These are phyloP conservation scores for Sporothrix luriei DNA, from an alignment of 2,329 filamentous ascomycete species.

Conservation along the genomic window DNA sequence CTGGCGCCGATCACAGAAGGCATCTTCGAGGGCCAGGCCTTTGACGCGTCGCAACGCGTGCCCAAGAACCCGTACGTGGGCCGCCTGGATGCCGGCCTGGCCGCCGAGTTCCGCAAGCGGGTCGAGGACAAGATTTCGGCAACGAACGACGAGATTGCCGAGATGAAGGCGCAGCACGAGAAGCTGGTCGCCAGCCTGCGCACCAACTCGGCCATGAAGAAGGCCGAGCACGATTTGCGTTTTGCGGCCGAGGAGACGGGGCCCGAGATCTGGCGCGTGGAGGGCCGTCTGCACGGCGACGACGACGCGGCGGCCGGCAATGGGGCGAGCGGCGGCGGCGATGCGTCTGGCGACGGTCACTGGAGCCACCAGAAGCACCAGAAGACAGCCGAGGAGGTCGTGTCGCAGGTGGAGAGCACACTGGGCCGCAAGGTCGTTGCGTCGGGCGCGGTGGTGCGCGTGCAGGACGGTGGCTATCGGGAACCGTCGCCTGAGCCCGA, in stretches of 20 bases:
- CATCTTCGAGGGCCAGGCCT: constrained; percentile 70
- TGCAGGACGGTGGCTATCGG: constrained; percentile 77
- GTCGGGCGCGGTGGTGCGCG: constrained; percentile 66
- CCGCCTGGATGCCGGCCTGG: constrained; percentile 72
- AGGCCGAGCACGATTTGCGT: constrained; percentile 77
- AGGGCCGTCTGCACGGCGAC: constrained; percentile 55
- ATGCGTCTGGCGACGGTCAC: constrained; percentile 36
- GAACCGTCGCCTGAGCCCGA: constrained; percentile 53
- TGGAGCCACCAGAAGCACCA: constrained; percentile 47
- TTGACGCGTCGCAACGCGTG: constrained; percentile 50
- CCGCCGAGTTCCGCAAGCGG: constrained; percentile 80
- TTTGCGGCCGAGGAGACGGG: constrained; percentile 62
- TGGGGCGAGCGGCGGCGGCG: constrained; percentile 37
- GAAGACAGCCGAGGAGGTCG: constrained; percentile 70
- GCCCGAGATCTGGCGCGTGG: constrained; percentile 64
- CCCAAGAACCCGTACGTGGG: constrained; percentile 64
- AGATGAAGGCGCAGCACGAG: constrained; percentile 78
- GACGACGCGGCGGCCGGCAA: not conserved
- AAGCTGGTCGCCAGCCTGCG: constrained; percentile 74
- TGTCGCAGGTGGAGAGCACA: constrained; percentile 71
- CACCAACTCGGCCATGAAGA: constrained; percentile 67
- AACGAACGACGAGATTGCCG: constrained; percentile 79
- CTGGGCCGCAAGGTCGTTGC: constrained; percentile 68
- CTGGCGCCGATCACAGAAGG: constrained; percentile 79
- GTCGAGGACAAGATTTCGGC: constrained; percentile 71